These are phyloP conservation scores for Arthroderma uncinatum DNA, from an alignment of 2,329 filamentous ascomycete species.

Conservation along the genomic window DNA sequence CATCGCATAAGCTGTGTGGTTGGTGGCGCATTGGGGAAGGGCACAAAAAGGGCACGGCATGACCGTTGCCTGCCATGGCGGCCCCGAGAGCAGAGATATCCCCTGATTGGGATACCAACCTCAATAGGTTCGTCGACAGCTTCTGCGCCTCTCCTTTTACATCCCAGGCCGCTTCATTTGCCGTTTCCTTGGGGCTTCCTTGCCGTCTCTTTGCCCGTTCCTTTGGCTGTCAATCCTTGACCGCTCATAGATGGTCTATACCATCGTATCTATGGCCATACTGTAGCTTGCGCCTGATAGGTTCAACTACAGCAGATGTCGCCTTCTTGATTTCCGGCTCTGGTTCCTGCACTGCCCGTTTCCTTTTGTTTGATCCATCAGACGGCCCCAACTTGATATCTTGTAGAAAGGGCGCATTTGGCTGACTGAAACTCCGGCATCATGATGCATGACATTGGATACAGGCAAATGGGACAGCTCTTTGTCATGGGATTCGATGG, in stretches of 20 bases:
- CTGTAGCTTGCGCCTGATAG: too few species aligned
- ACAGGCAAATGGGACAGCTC: constrained; percentile 45
- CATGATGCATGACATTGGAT: constrained; percentile 60
- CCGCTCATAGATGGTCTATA: too few species aligned
- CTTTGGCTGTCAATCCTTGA: too few species aligned
- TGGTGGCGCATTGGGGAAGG: not conserved
- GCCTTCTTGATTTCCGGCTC: too few species aligned
- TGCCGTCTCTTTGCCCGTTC: too few species aligned
- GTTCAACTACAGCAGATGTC: too few species aligned
- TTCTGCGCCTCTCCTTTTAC: not conserved
- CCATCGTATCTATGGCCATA: too few species aligned
- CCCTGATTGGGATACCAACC: constrained; percentile 53
- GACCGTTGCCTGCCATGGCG: constrained; percentile 25
- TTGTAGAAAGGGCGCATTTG: constrained; percentile 13
- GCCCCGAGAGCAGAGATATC: constrained; percentile 32
- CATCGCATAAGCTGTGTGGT: too few species aligned
- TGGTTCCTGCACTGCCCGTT: too few species aligned
- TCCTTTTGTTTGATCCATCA: too few species aligned
- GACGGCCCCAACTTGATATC: not conserved
- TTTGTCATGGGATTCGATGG: constrained; percentile 61
- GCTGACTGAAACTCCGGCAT: constrained; percentile 48
- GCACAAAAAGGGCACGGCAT: not conserved
- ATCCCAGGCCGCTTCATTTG: too few species aligned
- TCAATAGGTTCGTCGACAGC: constrained; percentile 53
- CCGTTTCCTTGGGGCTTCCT: too few species aligned